Base-by-base conservation (phyloP, 176 grass and related monocot species). In the Oryza punctata region DNA sequence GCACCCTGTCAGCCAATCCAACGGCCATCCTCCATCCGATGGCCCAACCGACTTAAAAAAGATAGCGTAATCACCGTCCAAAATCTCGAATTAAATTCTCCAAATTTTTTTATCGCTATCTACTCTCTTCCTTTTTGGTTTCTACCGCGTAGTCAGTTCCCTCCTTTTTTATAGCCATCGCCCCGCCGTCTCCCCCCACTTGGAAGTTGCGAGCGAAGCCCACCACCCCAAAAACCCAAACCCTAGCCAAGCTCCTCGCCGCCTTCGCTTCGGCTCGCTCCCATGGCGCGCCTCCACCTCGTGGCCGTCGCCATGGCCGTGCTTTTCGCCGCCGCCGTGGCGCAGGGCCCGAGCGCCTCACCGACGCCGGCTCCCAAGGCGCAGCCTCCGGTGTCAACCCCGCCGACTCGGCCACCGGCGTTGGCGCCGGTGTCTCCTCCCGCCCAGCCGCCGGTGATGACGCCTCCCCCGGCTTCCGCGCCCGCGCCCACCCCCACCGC, bases 251-350 rank as follows among this genome's bases (percentile, higher is more conserved):
- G 12, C 18, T 68, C 30, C 3, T 54, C 80, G 28, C 70, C 30
- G 23, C n/a, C 44, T 7, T n/a, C n/a, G n/a, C n/a, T n/a, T n/a
- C n/a, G n/a, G n/a, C n/a, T n/a, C n/a, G n/a, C n/a, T 8, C 35
- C 43, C 46, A 89, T 89, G 87, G 81, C 81, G 63, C 69, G 76
- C 47, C 63, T 84, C 63, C 87, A 89, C 46, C 14, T 80, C 81
- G 37, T 75, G 10, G 75, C 40, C 63, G 38, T 75, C 76, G 81
- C 37, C 76, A 3, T 89, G 82, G 28, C 70, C 64, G 2, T 85
- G 12, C 87, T 85, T 28, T 75, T 80, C 38, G 63, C 77, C 38
- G 14, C 2, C 37, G 76, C 87, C 0, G 19, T 70, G 11, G 87
- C 81, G 49, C 82, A 89, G 76, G 76, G 76, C 12, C 87, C 87